Percentiles rank a stretch among this genome's conserved stretches.
Conservation (phyloP, 2,329 filamentous ascomycete species). For the Fusarium papillatum region DNA sequence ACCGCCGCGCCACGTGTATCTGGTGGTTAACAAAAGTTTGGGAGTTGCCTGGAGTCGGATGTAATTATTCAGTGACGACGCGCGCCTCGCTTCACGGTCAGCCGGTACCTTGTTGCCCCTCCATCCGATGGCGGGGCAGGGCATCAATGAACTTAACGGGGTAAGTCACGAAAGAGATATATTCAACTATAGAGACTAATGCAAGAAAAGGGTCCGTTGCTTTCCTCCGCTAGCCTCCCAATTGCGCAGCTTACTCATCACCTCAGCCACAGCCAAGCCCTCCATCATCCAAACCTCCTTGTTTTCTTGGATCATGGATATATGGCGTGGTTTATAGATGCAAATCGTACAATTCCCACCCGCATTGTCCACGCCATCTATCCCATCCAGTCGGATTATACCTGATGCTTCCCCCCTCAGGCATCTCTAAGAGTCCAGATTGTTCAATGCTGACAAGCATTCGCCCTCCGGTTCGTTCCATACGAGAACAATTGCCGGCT, state of each 20-base stretch:
- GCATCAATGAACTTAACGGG: constrained; percentile 17
- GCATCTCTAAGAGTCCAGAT: constrained; percentile 5
- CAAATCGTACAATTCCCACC: constrained; percentile 36
- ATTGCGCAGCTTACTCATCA: background rate
- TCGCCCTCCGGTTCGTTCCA: constrained; percentile 25
- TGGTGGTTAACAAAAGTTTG: constrained; percentile 12
- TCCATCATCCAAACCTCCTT: constrained; percentile 5
- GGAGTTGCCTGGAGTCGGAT: constrained; percentile 32
- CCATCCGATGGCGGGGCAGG: constrained; percentile 38
- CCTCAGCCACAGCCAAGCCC: constrained; percentile 3
- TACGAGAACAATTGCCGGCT: constrained; percentile 8
- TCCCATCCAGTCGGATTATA: constrained; percentile 15
- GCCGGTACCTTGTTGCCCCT: constrained; percentile 40
- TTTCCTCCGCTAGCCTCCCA: constrained; percentile 1
- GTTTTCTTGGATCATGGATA: constrained; percentile 22
- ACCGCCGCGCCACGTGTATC: constrained; percentile 17
- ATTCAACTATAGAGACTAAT: constrained; percentile 8
- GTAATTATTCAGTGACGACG: constrained; percentile 40
- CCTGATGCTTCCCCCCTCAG: constrained; percentile 13
- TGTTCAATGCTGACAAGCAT: background rate
- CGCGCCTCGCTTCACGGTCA: constrained; percentile 7
- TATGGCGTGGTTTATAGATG: constrained; percentile 37
- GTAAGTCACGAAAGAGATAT: background rate
- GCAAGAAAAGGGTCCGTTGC: background rate
- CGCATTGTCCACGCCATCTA: constrained; percentile 29